phyloP scores from a whole-genome alignment of 805 yeast species.

The Torulaspora indica region DNA sequence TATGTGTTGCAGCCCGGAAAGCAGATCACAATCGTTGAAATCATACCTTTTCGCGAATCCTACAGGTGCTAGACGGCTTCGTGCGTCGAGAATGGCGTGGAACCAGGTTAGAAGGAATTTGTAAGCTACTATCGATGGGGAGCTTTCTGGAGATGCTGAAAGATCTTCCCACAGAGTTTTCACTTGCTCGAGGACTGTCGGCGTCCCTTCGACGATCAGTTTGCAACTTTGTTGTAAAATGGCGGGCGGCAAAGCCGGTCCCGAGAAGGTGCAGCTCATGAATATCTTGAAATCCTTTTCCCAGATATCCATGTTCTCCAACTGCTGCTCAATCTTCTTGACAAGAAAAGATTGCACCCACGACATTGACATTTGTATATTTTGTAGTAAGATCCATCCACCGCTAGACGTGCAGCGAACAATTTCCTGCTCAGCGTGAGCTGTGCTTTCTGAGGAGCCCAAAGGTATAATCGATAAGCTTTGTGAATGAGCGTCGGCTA shows the following conservation, averaged over 20 bases:
- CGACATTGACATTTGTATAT: constrained; percentile 63
- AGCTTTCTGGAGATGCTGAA: constrained; percentile 15
- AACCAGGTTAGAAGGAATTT: constrained; percentile 62
- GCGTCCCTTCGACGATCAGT: constrained; percentile 56
- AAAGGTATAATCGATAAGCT: constrained; percentile 50
- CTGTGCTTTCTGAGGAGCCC: constrained; percentile 68
- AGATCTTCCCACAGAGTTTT: constrained; percentile 16
- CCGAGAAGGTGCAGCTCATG: constrained; percentile 55
- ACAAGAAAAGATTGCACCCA: constrained; percentile 55
- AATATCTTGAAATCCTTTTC: constrained; percentile 43
- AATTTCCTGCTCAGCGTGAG: constrained; percentile 53
- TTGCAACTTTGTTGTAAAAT: constrained; percentile 49
- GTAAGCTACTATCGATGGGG: constrained; percentile 30
- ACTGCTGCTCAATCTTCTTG: constrained; percentile 40
- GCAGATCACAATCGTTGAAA: constrained; percentile 68
- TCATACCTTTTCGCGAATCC: constrained; percentile 63
- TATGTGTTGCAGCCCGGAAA: constrained; percentile 44
- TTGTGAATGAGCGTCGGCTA: constrained; percentile 36
- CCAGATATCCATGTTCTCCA: constrained; percentile 17
- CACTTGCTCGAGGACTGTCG: constrained; percentile 40
- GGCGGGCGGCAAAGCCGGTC: constrained; percentile 50
- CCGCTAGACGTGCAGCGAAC: constrained; percentile 45
- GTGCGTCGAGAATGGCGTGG: constrained; percentile 58
- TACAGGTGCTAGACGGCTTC: constrained; percentile 54
- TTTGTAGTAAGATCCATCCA: constrained; percentile 73